Evolutionary conservation across 164 flowering plant genomes (phyloP).

Genomic region (Cinnamomum chago): DNA sequence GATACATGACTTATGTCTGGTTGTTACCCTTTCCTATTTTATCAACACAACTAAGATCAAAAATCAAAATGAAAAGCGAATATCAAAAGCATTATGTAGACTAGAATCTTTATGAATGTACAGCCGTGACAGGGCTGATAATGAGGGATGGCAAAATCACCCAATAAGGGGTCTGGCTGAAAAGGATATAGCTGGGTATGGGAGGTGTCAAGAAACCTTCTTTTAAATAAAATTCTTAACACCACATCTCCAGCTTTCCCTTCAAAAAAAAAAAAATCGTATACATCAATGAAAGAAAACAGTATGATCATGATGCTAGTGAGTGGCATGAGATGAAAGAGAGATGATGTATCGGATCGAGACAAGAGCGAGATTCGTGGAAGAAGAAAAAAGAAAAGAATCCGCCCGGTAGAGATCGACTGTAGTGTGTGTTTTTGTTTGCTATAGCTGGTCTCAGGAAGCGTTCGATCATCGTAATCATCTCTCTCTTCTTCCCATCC

Average conservation of each 20-base stretch:
- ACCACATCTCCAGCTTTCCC: slow-evolving; percentile 14
- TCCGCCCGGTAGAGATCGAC: slow-evolving; percentile 8
- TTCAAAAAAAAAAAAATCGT: background rate
- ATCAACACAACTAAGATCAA: too few relatives aligned
- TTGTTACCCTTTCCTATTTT: background rate
- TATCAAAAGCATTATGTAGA: background rate
- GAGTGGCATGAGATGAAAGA: background rate
- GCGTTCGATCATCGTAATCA: background rate
- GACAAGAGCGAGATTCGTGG: background rate
- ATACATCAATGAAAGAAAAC: background rate
- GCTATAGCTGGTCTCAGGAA: slow-evolving; percentile 12
- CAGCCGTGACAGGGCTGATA: slow-evolving; percentile 16
- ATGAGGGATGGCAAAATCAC: slow-evolving; percentile 3
- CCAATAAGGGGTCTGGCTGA: slow-evolving; percentile 2
- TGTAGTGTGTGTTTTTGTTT: background rate
- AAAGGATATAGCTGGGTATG: slow-evolving; percentile 12
- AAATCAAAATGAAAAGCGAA: background rate
- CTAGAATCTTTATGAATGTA: background rate
- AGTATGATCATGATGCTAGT: background rate
- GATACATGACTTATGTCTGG: slow-evolving; percentile 15
- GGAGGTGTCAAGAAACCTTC: slow-evolving; percentile 13
- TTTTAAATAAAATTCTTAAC: slow-evolving; percentile 1
- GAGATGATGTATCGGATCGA: background rate
- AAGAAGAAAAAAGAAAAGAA: background rate
- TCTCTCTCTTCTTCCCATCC: background rate